Conservation (phyloP, 2,329 filamentous ascomycete genomes). For the Metarhizium rileyi region DNA sequence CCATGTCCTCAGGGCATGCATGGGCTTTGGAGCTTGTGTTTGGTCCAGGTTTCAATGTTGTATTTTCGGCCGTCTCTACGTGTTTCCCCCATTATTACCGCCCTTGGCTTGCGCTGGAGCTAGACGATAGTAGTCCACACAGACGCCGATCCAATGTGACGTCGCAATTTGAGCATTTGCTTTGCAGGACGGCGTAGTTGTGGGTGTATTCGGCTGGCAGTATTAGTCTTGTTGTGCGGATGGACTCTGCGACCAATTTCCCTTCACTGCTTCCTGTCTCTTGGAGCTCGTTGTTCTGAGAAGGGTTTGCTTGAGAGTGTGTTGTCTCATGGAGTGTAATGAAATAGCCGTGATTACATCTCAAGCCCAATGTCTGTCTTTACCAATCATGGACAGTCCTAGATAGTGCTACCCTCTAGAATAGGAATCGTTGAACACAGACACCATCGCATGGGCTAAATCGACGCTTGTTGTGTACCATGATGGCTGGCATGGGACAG, state of each 20-base stretch:
- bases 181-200: background rate
- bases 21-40: background rate
- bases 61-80: no score
- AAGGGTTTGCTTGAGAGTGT: background rate
- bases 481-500: no score
- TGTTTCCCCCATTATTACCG: no score
- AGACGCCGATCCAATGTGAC: background rate
- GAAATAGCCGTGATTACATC: no score
- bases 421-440: background rate
- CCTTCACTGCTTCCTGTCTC: background rate
- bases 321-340: background rate
- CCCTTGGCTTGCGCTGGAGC: no score
- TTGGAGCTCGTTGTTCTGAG: no score
- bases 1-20: background rate
- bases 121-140: background rate
- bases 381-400: background rate
- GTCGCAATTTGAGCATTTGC: background rate
- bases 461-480: no score
- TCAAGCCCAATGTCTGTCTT: background rate
- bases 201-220: background rate
- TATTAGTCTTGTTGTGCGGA: background rate
- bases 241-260: background rate
- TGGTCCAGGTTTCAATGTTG: background rate
- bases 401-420: background rate
- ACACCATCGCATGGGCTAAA: no score